These are phyloP conservation scores for Blepharisma stoltei DNA, from an alignment of 73 alveolate species.

Conservation along the genomic window DNA sequence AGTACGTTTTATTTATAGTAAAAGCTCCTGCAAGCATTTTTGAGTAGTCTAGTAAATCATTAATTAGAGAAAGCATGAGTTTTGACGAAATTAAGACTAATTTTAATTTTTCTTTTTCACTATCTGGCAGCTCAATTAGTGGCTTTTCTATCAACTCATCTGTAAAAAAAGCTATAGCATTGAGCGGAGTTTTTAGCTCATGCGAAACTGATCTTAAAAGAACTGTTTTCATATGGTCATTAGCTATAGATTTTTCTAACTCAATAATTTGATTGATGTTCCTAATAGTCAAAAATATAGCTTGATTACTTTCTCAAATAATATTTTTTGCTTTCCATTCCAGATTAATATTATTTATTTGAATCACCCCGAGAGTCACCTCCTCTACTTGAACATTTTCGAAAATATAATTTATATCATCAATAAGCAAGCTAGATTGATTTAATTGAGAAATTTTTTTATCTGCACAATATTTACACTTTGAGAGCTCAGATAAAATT, in stretches of 20 bases:
- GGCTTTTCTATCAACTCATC: background rate
- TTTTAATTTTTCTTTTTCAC: background rate
- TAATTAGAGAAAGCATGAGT: background rate
- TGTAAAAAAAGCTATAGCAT: background rate
- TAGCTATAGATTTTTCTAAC: background rate
- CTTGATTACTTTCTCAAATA: background rate
- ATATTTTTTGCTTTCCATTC: slow-evolving; percentile 13
- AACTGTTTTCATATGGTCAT: background rate
- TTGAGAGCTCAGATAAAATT: too few species aligned
- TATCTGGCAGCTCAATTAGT: background rate
- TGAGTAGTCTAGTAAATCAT: slow-evolving; percentile 24
- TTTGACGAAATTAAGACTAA: background rate
- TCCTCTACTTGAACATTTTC: background rate
- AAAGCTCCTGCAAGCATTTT: slow-evolving; percentile 8
- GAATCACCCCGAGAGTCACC: background rate
- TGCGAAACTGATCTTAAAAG: slow-evolving; percentile 1
- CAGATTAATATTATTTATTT: background rate
- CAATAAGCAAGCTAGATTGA: background rate
- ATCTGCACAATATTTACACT: too few species aligned
- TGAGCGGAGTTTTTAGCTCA: slow-evolving; percentile 19
- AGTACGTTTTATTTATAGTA: background rate
- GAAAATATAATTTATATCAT: background rate
- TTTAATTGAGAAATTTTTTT: too few species aligned
- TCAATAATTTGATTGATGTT: slow-evolving; percentile 1
- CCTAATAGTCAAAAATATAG: background rate